Base-by-base conservation (phyloP, 192 early-diverging fungal genomes). In the Linnemannia elongata region DNA sequence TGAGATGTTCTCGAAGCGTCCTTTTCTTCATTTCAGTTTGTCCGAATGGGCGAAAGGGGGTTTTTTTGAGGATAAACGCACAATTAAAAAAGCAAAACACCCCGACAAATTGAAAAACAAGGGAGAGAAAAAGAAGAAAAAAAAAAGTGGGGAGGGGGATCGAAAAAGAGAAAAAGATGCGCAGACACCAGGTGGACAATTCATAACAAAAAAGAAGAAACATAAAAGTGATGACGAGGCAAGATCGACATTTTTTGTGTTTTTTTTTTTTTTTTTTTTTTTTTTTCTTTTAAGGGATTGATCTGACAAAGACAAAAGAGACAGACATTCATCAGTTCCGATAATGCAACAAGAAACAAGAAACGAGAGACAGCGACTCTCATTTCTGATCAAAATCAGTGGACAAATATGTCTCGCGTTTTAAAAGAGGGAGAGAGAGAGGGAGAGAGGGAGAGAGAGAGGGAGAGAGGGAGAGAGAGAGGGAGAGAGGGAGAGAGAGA, bases 111-210 rank as follows among this genome's bases (percentile, higher is more conserved):
- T 15, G 49, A 52, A 52, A 17, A 17, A n/a, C n/a, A n/a, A n/a
- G n/a, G 15, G 0, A 52, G 15, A 18, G 17, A 20, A 15, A 33
- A 15, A 63, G 13, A 24, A 4, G 38, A 6, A 4, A 54, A 54
- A 54, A 5, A 54, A 24, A 54, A 54, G n/a, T n/a, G n/a, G 52
- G 17, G 54, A 3, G 1, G 54, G 2, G 54, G 18, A 57, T 22
- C 54, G 42, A 45, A 45, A 60, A 30, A 60, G 10, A 10, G 10
- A 60, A 24, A 24, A 60, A 66, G 60, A 12, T 66, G 60, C 60
- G 60, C 60, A 66, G 60, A 66, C 60, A 66, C 30, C 60, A 35
- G 60, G 60, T 66, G 60, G 60, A 66, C 60, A 66, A 6, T 57
- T 9, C 10, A 24, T 18, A 27, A 24, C 22, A n/a, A n/a, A n/a